Conservation (phyloP, 2,329 filamentous ascomycete genomes). For the Fusarium keratoplasticum region DNA sequence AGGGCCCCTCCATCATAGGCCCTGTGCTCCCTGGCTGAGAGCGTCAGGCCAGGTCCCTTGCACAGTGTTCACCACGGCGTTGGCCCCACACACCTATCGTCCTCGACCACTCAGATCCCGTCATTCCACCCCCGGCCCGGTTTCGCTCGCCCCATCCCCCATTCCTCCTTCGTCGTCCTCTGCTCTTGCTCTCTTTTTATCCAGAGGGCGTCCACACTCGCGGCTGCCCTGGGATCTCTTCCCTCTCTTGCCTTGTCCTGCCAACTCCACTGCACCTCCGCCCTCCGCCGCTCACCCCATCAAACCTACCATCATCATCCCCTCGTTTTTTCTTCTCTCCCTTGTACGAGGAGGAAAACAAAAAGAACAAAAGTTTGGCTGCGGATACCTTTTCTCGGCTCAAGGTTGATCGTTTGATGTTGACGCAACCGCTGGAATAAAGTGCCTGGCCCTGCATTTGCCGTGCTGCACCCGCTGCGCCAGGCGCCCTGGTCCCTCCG, state of each 20-base stretch:
- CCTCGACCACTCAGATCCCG: slow-evolving; percentile 18
- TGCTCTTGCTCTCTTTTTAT: slow-evolving; percentile 37
- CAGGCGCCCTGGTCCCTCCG: neutral
- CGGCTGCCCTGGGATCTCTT: slow-evolving; percentile 30
- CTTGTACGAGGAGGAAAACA: slow-evolving; percentile 1
- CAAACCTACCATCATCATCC: slow-evolving; percentile 24
- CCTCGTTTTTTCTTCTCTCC: slow-evolving; percentile 20
- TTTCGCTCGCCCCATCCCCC: slow-evolving; percentile 31
- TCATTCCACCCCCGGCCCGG: slow-evolving; percentile 20
- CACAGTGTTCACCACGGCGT: slow-evolving; percentile 42
- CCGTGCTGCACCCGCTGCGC: slow-evolving; percentile 25
- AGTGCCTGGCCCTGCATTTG: slow-evolving; percentile 34
- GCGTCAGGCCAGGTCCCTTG: slow-evolving; percentile 33
- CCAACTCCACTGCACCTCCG: slow-evolving; percentile 36
- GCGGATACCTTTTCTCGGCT: neutral
- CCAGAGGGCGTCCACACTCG: slow-evolving; percentile 36
- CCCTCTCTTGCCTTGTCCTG: slow-evolving; percentile 34
- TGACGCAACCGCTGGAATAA: slow-evolving; percentile 21
- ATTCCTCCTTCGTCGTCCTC: slow-evolving; percentile 22
- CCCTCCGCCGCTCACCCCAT: slow-evolving; percentile 38
- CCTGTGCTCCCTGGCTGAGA: neutral
- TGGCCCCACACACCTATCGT: slow-evolving; percentile 1
- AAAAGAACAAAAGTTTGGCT: slow-evolving; percentile 1
- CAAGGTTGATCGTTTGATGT: slow-evolving; percentile 23
- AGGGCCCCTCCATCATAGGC: slow-evolving; percentile 2